Evolutionary conservation across 148 eudicot species (phyloP).

Genomic region (Talinum fruticosum): DNA sequence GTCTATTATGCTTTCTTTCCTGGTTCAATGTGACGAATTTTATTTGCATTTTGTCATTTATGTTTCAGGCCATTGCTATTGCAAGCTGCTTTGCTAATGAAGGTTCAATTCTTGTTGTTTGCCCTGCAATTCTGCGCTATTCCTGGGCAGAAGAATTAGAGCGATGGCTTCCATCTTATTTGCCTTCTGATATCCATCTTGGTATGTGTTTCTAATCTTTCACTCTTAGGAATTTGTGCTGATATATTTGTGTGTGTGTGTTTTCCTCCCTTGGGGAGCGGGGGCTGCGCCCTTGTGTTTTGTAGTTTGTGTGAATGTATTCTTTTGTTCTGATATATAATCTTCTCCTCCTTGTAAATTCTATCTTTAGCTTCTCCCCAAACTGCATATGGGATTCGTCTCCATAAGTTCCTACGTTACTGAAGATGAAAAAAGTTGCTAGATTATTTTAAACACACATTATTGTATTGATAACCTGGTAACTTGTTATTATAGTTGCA

Average conservation of each 20-base stretch:
- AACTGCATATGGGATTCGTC: too few relatives aligned
- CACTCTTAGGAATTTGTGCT: not conserved
- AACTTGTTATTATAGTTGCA: not conserved
- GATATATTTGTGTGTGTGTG: not conserved
- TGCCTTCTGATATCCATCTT: conserved; percentile 89
- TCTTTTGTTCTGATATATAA: too few relatives aligned
- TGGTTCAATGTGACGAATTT: not conserved
- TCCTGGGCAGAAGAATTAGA: conserved; percentile 98
- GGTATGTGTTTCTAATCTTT: conserved; percentile 44
- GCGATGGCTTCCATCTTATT: conserved; percentile 88
- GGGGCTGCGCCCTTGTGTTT: not conserved
- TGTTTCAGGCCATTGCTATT: conserved; percentile 82
- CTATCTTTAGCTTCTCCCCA: too few relatives aligned
- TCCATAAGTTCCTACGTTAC: not conserved
- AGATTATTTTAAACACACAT: too few relatives aligned
- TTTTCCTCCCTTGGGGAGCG: not conserved
- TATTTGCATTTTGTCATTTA: not conserved
- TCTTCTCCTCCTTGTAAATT: too few relatives aligned
- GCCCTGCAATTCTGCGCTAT: conserved; percentile 95
- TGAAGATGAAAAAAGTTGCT: not conserved
- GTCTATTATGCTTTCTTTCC: not conserved
- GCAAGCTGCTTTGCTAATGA: conserved; percentile 76
- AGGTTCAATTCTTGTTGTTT: conserved; percentile 84
- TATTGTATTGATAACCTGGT: not conserved
- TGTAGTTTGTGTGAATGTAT: not conserved